Evolutionary conservation across 495 filamentous ascomycete genomes (phyloP).

Genomic region (Bacidia gigantensis): DNA sequence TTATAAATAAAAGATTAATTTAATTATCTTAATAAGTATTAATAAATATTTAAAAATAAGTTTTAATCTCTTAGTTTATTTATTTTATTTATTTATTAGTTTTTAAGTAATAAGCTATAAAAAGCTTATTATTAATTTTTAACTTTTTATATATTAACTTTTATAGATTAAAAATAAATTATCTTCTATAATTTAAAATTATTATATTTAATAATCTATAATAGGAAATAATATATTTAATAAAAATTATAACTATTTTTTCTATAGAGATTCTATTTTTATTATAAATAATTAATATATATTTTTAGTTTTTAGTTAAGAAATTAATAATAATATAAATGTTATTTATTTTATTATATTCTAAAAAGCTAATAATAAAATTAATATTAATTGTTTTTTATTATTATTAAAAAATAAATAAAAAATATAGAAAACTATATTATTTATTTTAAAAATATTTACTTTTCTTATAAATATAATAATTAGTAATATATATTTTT

Average conservation of each 20-base stretch:
- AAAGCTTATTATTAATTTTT: background rate
- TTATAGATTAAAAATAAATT: conserved; percentile 2
- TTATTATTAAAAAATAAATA: background rate
- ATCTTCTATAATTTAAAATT: too few relatives aligned
- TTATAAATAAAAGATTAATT: conserved; percentile 2
- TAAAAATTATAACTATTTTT: too few relatives aligned
- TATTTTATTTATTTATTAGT: conserved; percentile 1
- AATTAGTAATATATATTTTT: background rate
- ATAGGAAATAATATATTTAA: too few relatives aligned
- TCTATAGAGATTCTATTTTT: too few relatives aligned
- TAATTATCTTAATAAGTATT: conserved; percentile 4
- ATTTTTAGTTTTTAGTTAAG: too few relatives aligned
- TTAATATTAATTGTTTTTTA: background rate
- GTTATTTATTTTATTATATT: conserved; percentile 7
- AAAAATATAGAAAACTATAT: background rate
- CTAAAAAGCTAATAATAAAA: background rate
- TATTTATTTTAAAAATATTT: conserved; percentile 5
- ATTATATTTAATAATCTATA: too few relatives aligned
- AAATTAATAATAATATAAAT: too few relatives aligned
- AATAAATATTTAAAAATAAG: background rate
- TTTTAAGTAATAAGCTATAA: background rate
- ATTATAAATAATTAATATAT: too few relatives aligned
- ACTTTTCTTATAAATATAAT: conserved; percentile 6
- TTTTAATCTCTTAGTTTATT: conserved; percentile 1
- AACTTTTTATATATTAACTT: background rate